Evolutionary conservation across 2,329 filamentous ascomycete species (phyloP), one percentile per base, ranked within the genome.

Genomic region (Hymenoscyphus scutula): DNA sequence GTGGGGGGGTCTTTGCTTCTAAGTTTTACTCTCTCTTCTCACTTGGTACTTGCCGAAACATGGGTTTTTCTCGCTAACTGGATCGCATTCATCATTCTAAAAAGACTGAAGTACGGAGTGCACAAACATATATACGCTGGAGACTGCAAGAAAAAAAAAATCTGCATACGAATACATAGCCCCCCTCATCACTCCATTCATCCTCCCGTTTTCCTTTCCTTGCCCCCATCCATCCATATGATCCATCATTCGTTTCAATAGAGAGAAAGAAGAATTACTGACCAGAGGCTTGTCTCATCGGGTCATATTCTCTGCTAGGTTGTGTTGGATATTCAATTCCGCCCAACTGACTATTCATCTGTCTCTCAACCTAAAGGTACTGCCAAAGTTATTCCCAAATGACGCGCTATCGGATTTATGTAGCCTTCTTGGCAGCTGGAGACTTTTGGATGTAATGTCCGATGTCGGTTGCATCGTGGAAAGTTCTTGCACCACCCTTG

Each of bases 391-490:
- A 48, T 51, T 48, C 27, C 32, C 38, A 53, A 53, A 53, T 34
- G 10, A 25, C 10, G 41, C 17, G 45, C 4, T 23, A 30, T 48
- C 19, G 34, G 13, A 48, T 67, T 68, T 71, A 72, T 45, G 70
- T 69, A 51, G 71, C 62, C 82, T 89, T 90, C 83, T 89, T 89
- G 74, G 86, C 68, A 66, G 77, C 82, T 41, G 82, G 79, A 48
- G 80, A 78, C 62, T 84, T 84, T 67, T 81, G 81, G 66, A 86
- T 76, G 78, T 94, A 95, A 76, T 86, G 88, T 78, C 84, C 85
- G 70, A 92, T 73, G 73, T 97, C 91, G 48, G 93, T 96, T 61
- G 83, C 83, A 70, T 92, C 87, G 75, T 92, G 88, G 73, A 88
- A 92, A 78, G 93, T 88, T 75, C 86, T 84, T 59, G 87, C 82